A percentile compares a stretch with the other conserved stretches of the same genome.
Evolutionary conservation across 2,329 filamentous ascomycete genomes (phyloP).

Genomic region (Colletotrichum falcatum): DNA sequence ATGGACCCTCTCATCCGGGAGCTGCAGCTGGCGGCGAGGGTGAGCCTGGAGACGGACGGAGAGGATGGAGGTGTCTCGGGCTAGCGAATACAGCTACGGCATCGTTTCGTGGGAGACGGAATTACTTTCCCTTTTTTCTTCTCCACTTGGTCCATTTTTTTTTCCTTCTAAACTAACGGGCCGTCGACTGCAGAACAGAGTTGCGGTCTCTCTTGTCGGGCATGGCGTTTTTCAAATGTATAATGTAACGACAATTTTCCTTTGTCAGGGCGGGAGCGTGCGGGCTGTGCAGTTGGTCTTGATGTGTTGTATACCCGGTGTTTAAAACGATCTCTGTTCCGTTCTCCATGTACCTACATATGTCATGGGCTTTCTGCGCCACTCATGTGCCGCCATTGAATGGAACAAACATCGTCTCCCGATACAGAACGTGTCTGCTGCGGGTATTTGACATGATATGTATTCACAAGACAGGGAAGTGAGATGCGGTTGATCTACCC

Average conservation of each 20-base stretch:
- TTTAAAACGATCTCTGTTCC: not conserved
- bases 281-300: not conserved
- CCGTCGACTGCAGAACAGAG: not conserved
- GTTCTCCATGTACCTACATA: not conserved
- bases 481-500: not conserved
- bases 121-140: not conserved
- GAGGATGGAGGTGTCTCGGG: slow-evolving; percentile 10
- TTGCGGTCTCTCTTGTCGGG: not conserved
- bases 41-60: slow-evolving; percentile 38
- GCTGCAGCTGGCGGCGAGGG: slow-evolving; percentile 44
- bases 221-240: not conserved
- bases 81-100: slow-evolving; percentile 24
- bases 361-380: not conserved
- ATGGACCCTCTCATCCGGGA: slow-evolving; percentile 61
- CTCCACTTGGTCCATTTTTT: not conserved
- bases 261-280: not conserved
- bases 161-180: not conserved
- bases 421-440: not conserved
- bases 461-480: not conserved
- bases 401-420: not conserved
- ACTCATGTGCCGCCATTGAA: not conserved
- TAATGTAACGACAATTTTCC: slow-evolving; percentile 8
- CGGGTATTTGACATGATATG: too few relatives aligned
- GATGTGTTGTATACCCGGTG: slow-evolving; percentile 10
- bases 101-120: slow-evolving; percentile 17